Conservation (phyloP, 2,329 filamentous ascomycete species). For the Diaporthe longicolla region DNA sequence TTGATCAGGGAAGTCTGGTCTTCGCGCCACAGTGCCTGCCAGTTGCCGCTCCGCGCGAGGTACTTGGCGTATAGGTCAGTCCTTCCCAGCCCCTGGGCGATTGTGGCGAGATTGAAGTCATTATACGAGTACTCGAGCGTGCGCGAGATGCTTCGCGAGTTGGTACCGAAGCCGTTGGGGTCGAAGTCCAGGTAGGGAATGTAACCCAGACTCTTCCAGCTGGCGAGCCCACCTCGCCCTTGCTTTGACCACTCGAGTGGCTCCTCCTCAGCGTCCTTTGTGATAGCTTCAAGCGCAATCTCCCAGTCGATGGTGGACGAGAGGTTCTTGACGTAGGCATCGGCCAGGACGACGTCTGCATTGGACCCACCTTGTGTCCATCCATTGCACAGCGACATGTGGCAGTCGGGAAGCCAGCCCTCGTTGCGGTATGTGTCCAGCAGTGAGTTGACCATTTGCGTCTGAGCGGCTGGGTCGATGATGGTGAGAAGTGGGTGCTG, state of each 20-base stretch:
- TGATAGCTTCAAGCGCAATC: conserved; percentile 73
- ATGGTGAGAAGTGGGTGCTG: conserved; percentile 76
- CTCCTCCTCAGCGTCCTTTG: conserved; percentile 74
- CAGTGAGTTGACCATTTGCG: conserved; percentile 73
- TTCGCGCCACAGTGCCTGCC: conserved; percentile 72
- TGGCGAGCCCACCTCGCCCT: conserved; percentile 74
- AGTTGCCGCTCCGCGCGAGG: conserved; percentile 66
- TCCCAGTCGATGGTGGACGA: conserved; percentile 71
- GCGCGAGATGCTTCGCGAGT: conserved; percentile 76
- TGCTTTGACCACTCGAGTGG: conserved; percentile 75
- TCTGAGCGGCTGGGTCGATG: conserved; percentile 71
- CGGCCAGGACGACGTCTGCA: conserved; percentile 73
- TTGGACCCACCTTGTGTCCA: conserved; percentile 79
- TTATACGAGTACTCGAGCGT: conserved; percentile 79
- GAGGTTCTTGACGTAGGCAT: conserved; percentile 74
- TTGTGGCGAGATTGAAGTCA: conserved; percentile 68
- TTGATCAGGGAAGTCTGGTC: conserved; percentile 64
- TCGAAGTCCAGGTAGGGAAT: conserved; percentile 76
- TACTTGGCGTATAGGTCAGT: conserved; percentile 64
- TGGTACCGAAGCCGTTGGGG: conserved; percentile 69
- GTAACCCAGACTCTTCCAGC: conserved; percentile 75
- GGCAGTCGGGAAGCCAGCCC: conserved; percentile 77
- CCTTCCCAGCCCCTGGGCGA: conserved; percentile 59
- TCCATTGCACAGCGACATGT: conserved; percentile 77
- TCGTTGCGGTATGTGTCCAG: conserved; percentile 76